Base-by-base conservation (phyloP, 805 yeast genomes). In the Metschnikowia picachoensis region DNA sequence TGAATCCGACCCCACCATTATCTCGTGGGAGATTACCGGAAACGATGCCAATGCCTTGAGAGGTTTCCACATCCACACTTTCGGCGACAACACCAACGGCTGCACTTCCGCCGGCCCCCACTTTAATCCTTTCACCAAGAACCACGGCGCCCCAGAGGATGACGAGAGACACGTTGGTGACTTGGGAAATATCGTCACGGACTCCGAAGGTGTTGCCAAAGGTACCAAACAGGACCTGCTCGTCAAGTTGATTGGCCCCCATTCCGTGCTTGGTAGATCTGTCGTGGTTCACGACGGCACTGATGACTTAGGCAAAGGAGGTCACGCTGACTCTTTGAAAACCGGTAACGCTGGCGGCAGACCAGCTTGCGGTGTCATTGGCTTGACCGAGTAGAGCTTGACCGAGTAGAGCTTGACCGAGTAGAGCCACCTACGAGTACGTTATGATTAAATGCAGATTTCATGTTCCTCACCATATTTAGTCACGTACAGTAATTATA, bases 11-110 rank as follows among this genome's bases (percentile, higher is more conserved):
- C 95, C 95, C 69, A 88, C 96, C 64, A 85, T 88, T 39, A 78
- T 94, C 59, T 59, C 90, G 17, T 94, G 89, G 83, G 95, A 92
- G 62, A 87, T 94, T 65, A 62, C 80, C 48, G 99, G 99, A 68
- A 88, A 90, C 72, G 83, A 81, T 56, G 76, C 97, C 51, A 85
- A 87, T 62, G 92, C 96, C 42, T 74, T 78, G 66, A 84, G 96
- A 73, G 99, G 99, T 44, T 92, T 94, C 96, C 99, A 94, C 79
- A 76, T 94, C 66, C 99, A 94, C 74, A 85, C 88, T 66, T 94
- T 94, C 64, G 99, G 99, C 76, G 99, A 94, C 78, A 89, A 88
- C 83, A 89, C 99, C 73, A 94, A 94, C 70, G 99, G 99, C 57
- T 94, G 99, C 77, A 92, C 96, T 50, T 87, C 96, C 57, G 97